Evolutionary conservation across 139 green algal species (phyloP).

Genomic region (Chlamydomonas schloesseri): DNA sequence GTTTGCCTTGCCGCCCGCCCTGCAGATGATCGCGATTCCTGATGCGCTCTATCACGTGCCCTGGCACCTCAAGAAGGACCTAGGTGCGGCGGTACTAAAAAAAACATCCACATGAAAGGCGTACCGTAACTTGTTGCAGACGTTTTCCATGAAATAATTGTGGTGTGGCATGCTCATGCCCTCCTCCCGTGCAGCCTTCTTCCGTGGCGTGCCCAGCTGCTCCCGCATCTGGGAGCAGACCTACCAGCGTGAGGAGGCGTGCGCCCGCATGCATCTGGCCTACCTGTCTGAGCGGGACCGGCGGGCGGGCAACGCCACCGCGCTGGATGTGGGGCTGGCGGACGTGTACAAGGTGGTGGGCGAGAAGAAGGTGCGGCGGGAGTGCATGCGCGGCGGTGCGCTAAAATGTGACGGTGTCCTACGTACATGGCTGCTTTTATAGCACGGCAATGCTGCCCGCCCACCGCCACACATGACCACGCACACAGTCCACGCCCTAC

Average conservation of each 20-base stretch:
- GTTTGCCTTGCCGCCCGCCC: too few relatives aligned
- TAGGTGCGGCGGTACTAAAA: neutral
- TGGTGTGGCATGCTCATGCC: too few relatives aligned
- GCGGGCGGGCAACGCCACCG: neutral
- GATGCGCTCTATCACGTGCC: neutral
- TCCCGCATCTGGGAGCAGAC: neutral
- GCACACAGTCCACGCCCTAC: neutral
- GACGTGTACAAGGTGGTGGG: neutral
- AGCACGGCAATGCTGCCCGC: neutral
- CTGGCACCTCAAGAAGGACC: constrained; percentile 23
- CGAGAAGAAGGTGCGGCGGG: neutral
- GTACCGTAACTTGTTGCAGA: too few relatives aligned
- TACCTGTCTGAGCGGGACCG: neutral
- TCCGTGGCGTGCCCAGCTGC: constrained; percentile 25
- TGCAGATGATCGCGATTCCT: neutral
- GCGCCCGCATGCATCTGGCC: neutral
- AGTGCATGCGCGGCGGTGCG: too few relatives aligned
- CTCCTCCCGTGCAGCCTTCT: neutral
- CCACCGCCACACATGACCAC: too few relatives aligned
- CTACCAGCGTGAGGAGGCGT: neutral
- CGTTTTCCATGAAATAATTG: too few relatives aligned
- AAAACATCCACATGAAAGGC: too few relatives aligned
- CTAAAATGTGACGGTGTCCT: neutral
- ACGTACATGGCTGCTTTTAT: neutral
- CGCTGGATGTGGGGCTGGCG: constrained; percentile 19